Evolutionary conservation across 192 early-diverging fungal genomes (phyloP), one percentile per base, ranked within the genome.

Genomic region (Gryganskiella cystojenkinii): DNA sequence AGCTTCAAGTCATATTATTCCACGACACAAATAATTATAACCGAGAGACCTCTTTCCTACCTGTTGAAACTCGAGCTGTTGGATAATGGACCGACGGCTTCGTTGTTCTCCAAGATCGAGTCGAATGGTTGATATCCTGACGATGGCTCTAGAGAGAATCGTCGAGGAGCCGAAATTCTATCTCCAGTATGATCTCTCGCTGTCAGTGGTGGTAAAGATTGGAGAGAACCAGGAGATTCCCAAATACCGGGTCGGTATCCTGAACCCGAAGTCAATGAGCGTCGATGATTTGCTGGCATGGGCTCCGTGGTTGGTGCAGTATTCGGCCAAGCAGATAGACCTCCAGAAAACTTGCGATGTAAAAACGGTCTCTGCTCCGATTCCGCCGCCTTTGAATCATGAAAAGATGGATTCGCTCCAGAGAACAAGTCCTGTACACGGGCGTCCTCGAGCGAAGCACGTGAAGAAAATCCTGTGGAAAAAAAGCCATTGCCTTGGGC

Each of bases 61-160:
- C 68, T 58, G 19, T 25, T 62, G 53, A 47, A 49, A 15, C 30
- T 47, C 5, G 37, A 40, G 15, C 33, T 22, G 8, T 56, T 17
- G 3, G 35, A 55, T n/a, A 58, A 62, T 19, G 60, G 59, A 14
- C 55, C 56, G 13, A 51, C 46, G 19, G 69, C 43, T 24, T 71
- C 61, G 10, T 50, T 45, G 15, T 63, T 51, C 25, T 76, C 73
- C 45, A 74, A 42, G 17, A 67, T 67, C 11, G 46, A 19, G 20
- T 63, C 73, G 24, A 62, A 63, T 4, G 28, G 54, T 42, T 67
- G 73, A 20, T 67, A 62, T 3, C 58, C 64, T 11, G 65, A 67
- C 6, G 73, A 53, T 24, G 64, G 73, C 2, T 64, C 73, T 8
- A 76, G 22, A 0, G 73, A 76, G 25, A 68, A 76, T 0, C 73